Evolutionary conservation across 495 filamentous ascomycete genomes (phyloP).

Genomic region (Aspergillus affinis): DNA sequence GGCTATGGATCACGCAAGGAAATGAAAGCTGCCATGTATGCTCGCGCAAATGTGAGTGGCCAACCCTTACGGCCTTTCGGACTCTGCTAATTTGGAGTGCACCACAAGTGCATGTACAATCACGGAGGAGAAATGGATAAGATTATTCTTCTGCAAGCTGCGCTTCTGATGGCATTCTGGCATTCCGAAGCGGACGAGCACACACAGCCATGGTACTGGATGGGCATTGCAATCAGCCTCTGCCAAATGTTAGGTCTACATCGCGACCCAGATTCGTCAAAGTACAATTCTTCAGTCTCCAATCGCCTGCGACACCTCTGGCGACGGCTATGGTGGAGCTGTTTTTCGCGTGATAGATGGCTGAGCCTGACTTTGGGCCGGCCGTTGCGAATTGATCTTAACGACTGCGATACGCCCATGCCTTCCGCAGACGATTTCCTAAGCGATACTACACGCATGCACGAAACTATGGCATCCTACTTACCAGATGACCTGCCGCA

Average conservation of each 20-base stretch:
- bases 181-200: conserved; percentile 39
- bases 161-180: conserved; percentile 40
- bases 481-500: conserved; percentile 24
- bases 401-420: conserved; percentile 34
- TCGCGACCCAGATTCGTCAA: conserved; percentile 20
- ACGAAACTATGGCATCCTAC: conserved; percentile 8
- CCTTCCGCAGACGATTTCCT: conserved; percentile 30
- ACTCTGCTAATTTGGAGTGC: no score
- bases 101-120: conserved; percentile 35
- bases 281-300: conserved; percentile 21
- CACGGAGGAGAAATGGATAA: conserved; percentile 33
- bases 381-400: conserved; percentile 36
- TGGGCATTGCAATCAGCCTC: conserved; percentile 33
- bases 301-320: conserved; percentile 31
- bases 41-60: conserved; percentile 34
- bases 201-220: conserved; percentile 38
- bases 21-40: conserved; percentile 42
- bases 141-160: conserved; percentile 38
- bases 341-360: conserved; percentile 39
- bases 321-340: conserved; percentile 43
- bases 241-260: conserved; percentile 37
- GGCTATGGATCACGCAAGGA: conserved; percentile 35
- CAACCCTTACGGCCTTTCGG: no score
- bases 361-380: conserved; percentile 35
- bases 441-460: conserved; percentile 22